phyloP scores from a whole-genome alignment of 2,329 filamentous ascomycete species.

The Cercospora sp. region DNA sequence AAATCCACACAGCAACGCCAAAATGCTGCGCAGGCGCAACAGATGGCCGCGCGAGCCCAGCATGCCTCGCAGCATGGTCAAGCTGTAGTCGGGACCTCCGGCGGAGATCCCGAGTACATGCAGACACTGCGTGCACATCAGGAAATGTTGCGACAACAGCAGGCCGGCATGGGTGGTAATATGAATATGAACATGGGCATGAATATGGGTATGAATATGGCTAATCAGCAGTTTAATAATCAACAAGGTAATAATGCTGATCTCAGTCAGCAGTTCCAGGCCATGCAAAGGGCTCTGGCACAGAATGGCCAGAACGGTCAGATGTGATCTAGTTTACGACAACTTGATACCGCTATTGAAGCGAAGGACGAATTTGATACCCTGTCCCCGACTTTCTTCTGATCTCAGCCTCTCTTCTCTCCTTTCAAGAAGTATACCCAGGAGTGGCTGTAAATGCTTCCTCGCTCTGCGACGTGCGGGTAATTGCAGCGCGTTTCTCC shows the following conservation, averaged over 20 bases:
- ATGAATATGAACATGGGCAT: slow-evolving; percentile 26
- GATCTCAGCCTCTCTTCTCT: neutral
- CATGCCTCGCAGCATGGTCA: slow-evolving; percentile 26
- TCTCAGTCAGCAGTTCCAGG: slow-evolving; percentile 33
- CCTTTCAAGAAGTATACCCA: neutral
- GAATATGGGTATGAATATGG: slow-evolving; percentile 16
- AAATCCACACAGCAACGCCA: slow-evolving; percentile 27
- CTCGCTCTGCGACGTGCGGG: neutral
- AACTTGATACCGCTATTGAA: neutral
- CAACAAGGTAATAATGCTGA: slow-evolving; percentile 23
- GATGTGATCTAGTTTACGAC: slow-evolving; percentile 10
- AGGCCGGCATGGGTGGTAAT: slow-evolving; percentile 25
- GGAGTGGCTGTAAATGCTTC: neutral
- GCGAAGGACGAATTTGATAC: neutral
- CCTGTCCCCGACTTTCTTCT: neutral
- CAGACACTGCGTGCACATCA: slow-evolving; percentile 35
- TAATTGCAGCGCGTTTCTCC: neutral
- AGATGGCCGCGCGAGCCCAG: slow-evolving; percentile 29
- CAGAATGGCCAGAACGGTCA: slow-evolving; percentile 16
- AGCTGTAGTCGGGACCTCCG: slow-evolving; percentile 21
- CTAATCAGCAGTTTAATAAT: slow-evolving; percentile 19
- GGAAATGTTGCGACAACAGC: slow-evolving; percentile 30
- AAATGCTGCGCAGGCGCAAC: slow-evolving; percentile 25
- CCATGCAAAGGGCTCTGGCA: slow-evolving; percentile 36
- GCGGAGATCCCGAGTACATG: slow-evolving; percentile 39